Evolutionary conservation across 805 yeast genomes (phyloP).

Genomic region (Starmerella riodocensis): DNA sequence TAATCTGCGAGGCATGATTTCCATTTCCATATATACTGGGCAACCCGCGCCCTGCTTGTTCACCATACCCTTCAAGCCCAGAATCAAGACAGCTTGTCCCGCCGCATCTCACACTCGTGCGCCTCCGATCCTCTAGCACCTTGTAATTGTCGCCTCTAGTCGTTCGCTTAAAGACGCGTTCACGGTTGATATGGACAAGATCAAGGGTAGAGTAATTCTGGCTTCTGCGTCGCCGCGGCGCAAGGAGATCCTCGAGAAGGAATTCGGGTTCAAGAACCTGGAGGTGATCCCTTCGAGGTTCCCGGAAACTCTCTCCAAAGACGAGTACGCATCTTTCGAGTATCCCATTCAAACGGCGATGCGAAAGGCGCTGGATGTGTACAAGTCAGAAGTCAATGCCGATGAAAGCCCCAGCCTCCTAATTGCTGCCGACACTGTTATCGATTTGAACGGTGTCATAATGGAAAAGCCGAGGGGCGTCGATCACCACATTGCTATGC

Average conservation of each 20-base stretch:
- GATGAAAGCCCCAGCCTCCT: slow-evolving; percentile 27
- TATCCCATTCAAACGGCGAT: slow-evolving; percentile 63
- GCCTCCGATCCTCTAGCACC: too few species aligned
- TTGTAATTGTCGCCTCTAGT: too few species aligned
- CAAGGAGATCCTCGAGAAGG: slow-evolving; percentile 48
- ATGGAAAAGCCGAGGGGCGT: slow-evolving; percentile 68
- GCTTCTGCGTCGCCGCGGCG: slow-evolving; percentile 84
- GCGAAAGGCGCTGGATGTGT: slow-evolving; percentile 53
- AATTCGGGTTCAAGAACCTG: slow-evolving; percentile 28
- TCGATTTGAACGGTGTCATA: slow-evolving; percentile 45
- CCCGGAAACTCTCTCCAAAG: slow-evolving; percentile 61
- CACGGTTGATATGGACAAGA: too few species aligned
- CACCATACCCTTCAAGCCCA: too few species aligned
- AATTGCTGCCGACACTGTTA: slow-evolving; percentile 65
- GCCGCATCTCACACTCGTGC: too few species aligned
- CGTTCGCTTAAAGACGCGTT: too few species aligned
- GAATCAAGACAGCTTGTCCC: too few species aligned
- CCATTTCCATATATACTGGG: too few species aligned
- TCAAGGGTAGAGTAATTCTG: slow-evolving; percentile 35
- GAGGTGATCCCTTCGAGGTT: slow-evolving; percentile 51
- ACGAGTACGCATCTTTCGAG: slow-evolving; percentile 34
- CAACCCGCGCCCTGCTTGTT: too few species aligned
- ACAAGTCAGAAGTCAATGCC: slow-evolving; percentile 28
- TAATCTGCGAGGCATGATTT: too few species aligned
- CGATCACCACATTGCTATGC: slow-evolving; percentile 37